phyloP scores from a whole-genome alignment of 1,139 yeast species.

The Zygosaccharomyces sapae region DNA sequence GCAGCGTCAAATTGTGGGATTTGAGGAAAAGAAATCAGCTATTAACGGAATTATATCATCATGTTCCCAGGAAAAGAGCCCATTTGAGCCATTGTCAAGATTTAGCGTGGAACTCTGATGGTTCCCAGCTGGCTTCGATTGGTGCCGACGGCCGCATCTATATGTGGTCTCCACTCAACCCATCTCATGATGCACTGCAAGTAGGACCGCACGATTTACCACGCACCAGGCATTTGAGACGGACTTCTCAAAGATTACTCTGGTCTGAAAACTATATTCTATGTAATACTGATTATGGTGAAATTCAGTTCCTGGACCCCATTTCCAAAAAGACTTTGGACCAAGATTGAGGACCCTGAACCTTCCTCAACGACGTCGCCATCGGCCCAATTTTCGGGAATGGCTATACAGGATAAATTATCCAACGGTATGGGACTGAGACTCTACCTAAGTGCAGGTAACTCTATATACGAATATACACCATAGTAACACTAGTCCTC shows the following conservation, averaged over 20 bases:
- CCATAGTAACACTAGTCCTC: background rate
- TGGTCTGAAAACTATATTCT: constrained; percentile 62
- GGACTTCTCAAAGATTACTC: constrained; percentile 44
- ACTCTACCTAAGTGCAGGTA: constrained; percentile 19
- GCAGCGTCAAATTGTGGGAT: constrained; percentile 43
- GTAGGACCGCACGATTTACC: constrained; percentile 18
- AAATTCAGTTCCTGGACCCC: constrained; percentile 59
- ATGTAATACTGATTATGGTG: constrained; percentile 64
- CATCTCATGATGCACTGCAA: constrained; percentile 11
- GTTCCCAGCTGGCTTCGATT: constrained; percentile 21
- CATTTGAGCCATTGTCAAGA: constrained; percentile 28
- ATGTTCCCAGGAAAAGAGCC: constrained; percentile 15
- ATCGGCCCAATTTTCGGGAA: constrained; percentile 19
- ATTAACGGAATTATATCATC: constrained; percentile 17
- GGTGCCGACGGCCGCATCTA: constrained; percentile 29
- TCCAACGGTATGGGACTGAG: constrained; percentile 21
- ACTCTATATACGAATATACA: constrained; percentile 16
- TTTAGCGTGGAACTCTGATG: constrained; percentile 26
- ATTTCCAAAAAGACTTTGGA: constrained; percentile 57
- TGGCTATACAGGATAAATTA: constrained; percentile 22
- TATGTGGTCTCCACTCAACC: constrained; percentile 28
- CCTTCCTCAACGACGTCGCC: constrained; percentile 1
- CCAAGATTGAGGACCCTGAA: constrained; percentile 21
- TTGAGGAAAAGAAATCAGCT: constrained; percentile 23
- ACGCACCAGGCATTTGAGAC: constrained; percentile 36